Conservation (phyloP, 176 grass and related monocot genomes). For the Oryza australiensis region DNA sequence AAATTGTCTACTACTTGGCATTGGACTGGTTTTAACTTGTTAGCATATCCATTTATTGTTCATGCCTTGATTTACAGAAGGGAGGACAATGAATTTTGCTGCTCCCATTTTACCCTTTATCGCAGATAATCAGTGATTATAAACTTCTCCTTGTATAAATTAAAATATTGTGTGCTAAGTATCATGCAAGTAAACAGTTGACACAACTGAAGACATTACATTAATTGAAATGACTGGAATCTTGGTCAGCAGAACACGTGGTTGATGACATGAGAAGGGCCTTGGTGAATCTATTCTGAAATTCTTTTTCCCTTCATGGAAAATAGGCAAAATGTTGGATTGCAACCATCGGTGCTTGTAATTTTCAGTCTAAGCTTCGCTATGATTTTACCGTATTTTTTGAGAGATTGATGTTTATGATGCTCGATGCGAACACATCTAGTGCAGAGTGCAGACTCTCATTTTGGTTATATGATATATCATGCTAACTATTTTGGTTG, state of each 20-base stretch:
- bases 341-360: background rate
- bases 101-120: background rate
- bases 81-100: conserved; percentile 32
- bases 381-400: background rate
- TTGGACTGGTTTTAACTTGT: conserved; percentile 2
- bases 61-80: conserved; percentile 41
- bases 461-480: background rate
- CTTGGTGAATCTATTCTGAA: background rate
- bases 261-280: background rate
- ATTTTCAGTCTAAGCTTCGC: background rate
- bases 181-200: conserved; percentile 21
- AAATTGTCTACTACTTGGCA: conserved; percentile 13
- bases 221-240: background rate
- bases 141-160: background rate
- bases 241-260: conserved; percentile 7
- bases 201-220: background rate
- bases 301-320: background rate
- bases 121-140: conserved; percentile 11
- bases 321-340: background rate
- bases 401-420: background rate
- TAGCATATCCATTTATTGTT: conserved; percentile 25
- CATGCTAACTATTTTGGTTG: background rate
- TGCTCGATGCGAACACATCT: background rate
- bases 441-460: background rate
- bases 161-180: background rate